phyloP scores from a whole-genome alignment of 140 eudicot genomes.

The Oenanthe javanica region DNA sequence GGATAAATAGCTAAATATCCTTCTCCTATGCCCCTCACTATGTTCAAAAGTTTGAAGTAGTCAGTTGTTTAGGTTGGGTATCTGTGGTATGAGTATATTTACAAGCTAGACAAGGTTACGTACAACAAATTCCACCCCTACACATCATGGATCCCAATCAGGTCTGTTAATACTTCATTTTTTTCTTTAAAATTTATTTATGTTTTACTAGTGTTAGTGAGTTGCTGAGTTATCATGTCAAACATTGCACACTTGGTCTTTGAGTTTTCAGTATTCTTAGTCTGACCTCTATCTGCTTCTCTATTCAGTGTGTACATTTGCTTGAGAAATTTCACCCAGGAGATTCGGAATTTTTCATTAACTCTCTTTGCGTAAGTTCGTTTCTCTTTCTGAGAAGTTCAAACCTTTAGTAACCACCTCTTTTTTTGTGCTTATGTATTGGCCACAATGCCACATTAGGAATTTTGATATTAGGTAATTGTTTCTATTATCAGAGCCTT shows the following conservation, averaged over 20 bases:
- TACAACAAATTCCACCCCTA: slow-evolving; percentile 93
- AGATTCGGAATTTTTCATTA: slow-evolving; percentile 67
- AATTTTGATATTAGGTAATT: background rate
- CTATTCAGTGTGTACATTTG: slow-evolving; percentile 78
- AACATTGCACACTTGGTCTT: too few species aligned
- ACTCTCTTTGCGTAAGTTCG: slow-evolving; percentile 91
- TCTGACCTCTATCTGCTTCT: slow-evolving; percentile 4
- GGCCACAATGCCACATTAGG: background rate
- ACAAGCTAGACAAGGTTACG: slow-evolving; percentile 86
- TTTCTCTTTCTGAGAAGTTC: background rate
- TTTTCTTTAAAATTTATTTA: slow-evolving; percentile 9
- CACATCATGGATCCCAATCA: slow-evolving; percentile 99
- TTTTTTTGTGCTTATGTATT: too few species aligned
- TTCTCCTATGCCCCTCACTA: slow-evolving; percentile 3
- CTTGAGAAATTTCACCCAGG: slow-evolving; percentile 89
- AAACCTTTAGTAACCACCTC: too few species aligned
- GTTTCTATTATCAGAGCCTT: background rate
- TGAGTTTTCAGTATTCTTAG: background rate
- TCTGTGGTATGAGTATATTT: slow-evolving; percentile 81
- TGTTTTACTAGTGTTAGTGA: background rate
- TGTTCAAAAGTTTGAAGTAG: slow-evolving; percentile 10
- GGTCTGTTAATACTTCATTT: slow-evolving; percentile 40
- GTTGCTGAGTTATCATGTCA: background rate
- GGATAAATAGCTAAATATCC: too few species aligned
- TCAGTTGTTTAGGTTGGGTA: slow-evolving; percentile 66